These are phyloP conservation scores for Apiotrichum porosum DNA, from an alignment of 1,284 basidiomycete genomes.

Conservation along the genomic window DNA sequence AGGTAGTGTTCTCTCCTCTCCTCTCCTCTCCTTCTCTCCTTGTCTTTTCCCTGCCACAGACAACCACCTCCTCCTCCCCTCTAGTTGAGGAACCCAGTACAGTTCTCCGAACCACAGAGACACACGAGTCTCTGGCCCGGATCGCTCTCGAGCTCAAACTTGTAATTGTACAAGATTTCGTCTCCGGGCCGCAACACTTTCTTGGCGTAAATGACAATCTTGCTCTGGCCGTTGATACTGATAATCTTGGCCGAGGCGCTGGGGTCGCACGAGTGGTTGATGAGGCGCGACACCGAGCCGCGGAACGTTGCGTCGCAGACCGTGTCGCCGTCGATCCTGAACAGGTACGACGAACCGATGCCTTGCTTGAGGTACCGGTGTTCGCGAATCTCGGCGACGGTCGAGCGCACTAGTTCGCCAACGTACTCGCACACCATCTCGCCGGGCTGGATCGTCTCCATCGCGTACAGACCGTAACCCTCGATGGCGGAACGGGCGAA, in stretches of 20 bases:
- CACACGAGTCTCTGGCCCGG: slow-evolving; percentile 61
- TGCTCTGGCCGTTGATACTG: slow-evolving; percentile 92
- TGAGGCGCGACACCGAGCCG: slow-evolving; percentile 93
- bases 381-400: slow-evolving; percentile 94
- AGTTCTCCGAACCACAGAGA: slow-evolving; percentile 77
- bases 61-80: too few species aligned
- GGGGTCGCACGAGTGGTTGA: slow-evolving; percentile 95
- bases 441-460: slow-evolving; percentile 86
- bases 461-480: slow-evolving; percentile 94
- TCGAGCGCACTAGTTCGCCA: slow-evolving; percentile 90
- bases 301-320: slow-evolving; percentile 98
- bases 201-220: slow-evolving; percentile 97
- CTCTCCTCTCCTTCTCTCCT: neutral
- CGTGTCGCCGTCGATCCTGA: slow-evolving; percentile 84
- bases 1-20: neutral
- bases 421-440: slow-evolving; percentile 99
- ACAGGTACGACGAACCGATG: slow-evolving; percentile 90
- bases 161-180: slow-evolving; percentile 50
- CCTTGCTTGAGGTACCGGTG: slow-evolving; percentile 90
- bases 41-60: neutral
- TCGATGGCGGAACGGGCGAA: slow-evolving; percentile 96
- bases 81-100: slow-evolving; percentile 86
- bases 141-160: slow-evolving; percentile 45
- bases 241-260: slow-evolving; percentile 98
- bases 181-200: slow-evolving; percentile 87